Evolutionary conservation across 495 filamentous ascomycete genomes (phyloP), one percentile per base, ranked within the genome.

Genomic region (Aspergillus campestris): DNA sequence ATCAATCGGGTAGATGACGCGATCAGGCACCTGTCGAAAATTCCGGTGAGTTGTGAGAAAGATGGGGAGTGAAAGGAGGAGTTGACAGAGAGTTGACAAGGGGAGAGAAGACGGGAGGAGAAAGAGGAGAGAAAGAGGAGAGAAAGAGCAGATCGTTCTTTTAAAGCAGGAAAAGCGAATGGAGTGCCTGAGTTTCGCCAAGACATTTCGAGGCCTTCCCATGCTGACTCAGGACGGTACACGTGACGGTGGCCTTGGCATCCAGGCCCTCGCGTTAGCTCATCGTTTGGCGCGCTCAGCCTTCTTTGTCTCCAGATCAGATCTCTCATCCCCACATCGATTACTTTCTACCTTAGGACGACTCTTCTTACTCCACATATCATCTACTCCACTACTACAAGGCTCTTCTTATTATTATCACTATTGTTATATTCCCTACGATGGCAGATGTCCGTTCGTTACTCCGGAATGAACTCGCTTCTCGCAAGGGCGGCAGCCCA

Each of bases 371-470:
- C 18, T 13, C 18, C 13, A 11, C 14, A 31, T n/a, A 33, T 42
- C 42, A 35, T 42, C 40, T 45, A 33, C 45, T 33, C 44, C 28
- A 44, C 27, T 32, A 35, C 9, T 35, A 18, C 45, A 7, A 42
- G 13, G 38, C 13, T 34, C 27, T 13, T 42, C 33, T 18, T 48
- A 15, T 4, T 40, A 31, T 34, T 9, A 32, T 14, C 9, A 13
- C 38, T 12, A 28, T 6, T 14, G 15, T 35, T 28, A 11, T n/a
- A 6, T 38, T 31, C 39, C 29, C 29, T 38, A 52, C 50, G 42
- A 95, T 95, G 89, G 79, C 88, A 49, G 87, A 94, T 59, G 83
- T 89, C 11, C 84, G 89, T 36, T 79, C 87, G 13, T 73, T 94
- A 12, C 78, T 94, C 37, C 83, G 87, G 52, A 84, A 79, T 60